Evolutionary conservation across 2,329 filamentous ascomycete genomes (phyloP), one percentile per base, ranked within the genome.

Genomic region (Clarireedia homoeocarpa): DNA sequence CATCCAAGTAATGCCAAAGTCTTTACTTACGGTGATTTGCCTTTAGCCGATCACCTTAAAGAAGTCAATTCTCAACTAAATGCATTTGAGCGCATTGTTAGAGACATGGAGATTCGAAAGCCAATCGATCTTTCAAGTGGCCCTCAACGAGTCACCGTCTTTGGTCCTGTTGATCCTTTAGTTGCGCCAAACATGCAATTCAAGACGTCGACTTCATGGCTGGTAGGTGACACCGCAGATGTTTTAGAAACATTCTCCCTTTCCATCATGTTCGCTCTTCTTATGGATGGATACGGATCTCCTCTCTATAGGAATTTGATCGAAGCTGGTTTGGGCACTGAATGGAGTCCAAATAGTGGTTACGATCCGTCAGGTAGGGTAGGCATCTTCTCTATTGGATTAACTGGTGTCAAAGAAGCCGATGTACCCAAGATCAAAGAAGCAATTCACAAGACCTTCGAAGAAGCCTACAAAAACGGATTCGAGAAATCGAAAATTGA

Each of bases 1-100:
- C 92, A 99, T 71, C 94, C 94, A 0, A 97, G 91, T 73, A 99
- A 99, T 71, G 88, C 92, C 47, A 97, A 96, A 73, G 79, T 99
- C 45, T 84, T 97, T 67, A 96, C 94, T 0, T 99, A 99, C 64
- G 94, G 94, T 51, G 86, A 96, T 67, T 91, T 97, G 82, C 88
- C 91, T 1, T 74, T 99, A 58, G 77, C 77, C 2, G 86, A 89
- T 53, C 94, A 99, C 69, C 71, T 97, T 51, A 77, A 82, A 68
- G 88, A 94, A 66, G 79, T 97, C 27, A 82, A 92, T 66, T 78
- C 83, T 9, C 85, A 88, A 51, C 76, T 99, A 57, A 79, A 81
- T 61, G 75, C 77, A 0, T 97, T 97, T 66, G 80, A 86, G 38
- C 84, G 79, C 66, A 87, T 88, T 26, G 67, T 78, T 24, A 80